phyloP scores from a whole-genome alignment of 2,329 filamentous ascomycete species.

The Monosporascus sp. region DNA sequence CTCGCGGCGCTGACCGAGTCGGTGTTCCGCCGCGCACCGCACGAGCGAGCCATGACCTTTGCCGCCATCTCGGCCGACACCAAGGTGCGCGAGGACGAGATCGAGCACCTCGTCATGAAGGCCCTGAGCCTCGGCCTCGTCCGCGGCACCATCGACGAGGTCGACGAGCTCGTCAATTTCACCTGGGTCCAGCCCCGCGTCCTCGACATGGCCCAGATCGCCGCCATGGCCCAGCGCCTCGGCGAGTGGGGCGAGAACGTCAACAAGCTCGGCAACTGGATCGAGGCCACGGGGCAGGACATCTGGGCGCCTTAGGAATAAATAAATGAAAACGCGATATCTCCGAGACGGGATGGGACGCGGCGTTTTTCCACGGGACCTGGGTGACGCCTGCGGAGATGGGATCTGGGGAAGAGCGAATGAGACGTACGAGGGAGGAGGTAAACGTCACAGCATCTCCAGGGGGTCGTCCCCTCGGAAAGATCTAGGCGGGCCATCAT shows the following conservation, averaged over 20 bases:
- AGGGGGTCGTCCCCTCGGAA: no score
- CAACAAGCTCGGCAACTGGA: conserved; percentile 95
- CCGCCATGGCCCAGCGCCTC: conserved; percentile 80
- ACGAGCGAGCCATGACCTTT: conserved; percentile 94
- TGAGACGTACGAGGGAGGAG: no score
- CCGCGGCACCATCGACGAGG: conserved; percentile 91
- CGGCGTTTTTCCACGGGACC: no score
- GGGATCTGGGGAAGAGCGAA: no score
- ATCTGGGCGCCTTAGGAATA: conserved; percentile 90
- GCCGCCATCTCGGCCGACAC: conserved; percentile 83
- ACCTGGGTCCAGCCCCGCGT: conserved; percentile 99
- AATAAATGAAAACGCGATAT: no score
- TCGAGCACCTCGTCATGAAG: conserved; percentile 98
- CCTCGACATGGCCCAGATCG: conserved; percentile 90
- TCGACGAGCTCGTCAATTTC: conserved; percentile 88
- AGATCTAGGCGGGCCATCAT: no score
- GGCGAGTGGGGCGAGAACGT: conserved; percentile 96
- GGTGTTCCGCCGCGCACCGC: conserved; percentile 90
- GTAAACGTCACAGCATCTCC: no score
- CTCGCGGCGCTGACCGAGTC: conserved; percentile 93
- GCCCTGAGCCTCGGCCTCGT: conserved; percentile 89
- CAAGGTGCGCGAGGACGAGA: conserved; percentile 84
- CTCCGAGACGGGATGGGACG: no score
- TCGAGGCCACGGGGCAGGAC: conserved; percentile 87
- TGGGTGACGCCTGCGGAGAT: no score